Evolutionary conservation across 2,329 filamentous ascomycete genomes (phyloP), one percentile per base, ranked within the genome.

Genomic region (Alternaria solani): DNA sequence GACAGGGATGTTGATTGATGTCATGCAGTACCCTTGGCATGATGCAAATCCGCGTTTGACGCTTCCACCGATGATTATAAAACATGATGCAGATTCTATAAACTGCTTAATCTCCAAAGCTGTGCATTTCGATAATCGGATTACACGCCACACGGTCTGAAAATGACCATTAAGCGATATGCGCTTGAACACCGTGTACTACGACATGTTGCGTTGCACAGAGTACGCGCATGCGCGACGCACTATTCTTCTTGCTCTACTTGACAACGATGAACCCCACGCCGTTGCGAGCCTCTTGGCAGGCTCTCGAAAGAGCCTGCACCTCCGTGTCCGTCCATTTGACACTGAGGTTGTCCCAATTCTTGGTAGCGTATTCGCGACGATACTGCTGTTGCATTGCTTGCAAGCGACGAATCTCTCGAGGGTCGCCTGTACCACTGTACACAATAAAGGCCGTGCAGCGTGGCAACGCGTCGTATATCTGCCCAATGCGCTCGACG

Each of bases 301-400:
- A 86, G 2, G 87, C 87, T 58, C 74, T 78, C 64, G 84, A 84
- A 54, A 90, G 72, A 43, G 82, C 83, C 74, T 89, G 87, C 65
- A 88, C 85, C 70, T 90, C 88, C 3, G 79, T 80, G 76, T 89
- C 87, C 20, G 87, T 89, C 88, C 88, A 90, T 68, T 87, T 84
- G 38, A 89, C 85, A 51, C 79, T 86, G 63, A 89, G 69, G 60
- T 89, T 80, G 72, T 89, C 85, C 87, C 87, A 89, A 25, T 88
- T 88, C 75, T 85, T 86, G 20, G 83, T 81, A 57, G 81, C 79
- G 68, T 84, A 89, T 69, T 89, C 87, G 54, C 83, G 80, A 55
- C 83, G 83, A 71, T 85, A 87, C 56, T 79, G 79, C 66, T 83
- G 81, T 57, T 88, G 85, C 79, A 88, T 79, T 1, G 78, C 79